Evolutionary conservation across 2,329 filamentous ascomycete species (phyloP).

Genomic region (Colletotrichum viniferum): DNA sequence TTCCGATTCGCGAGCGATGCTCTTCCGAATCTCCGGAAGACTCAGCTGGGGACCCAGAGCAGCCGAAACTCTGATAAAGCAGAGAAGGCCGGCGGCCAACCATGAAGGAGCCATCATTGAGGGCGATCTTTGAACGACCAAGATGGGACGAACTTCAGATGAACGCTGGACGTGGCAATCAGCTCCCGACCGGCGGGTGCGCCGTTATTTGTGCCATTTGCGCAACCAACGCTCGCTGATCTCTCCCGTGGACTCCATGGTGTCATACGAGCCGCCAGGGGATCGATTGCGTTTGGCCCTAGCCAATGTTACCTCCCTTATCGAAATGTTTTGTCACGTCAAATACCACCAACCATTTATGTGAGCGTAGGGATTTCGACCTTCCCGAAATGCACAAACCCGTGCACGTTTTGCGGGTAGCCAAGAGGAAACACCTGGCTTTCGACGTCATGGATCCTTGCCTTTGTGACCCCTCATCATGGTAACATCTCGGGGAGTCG

Average conservation of each 20-base stretch:
- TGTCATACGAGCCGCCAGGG: not conserved
- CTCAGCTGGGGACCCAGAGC: conserved; percentile 11
- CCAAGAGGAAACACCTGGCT: not conserved
- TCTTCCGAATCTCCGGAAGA: not conserved
- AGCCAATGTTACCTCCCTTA: conserved; percentile 6
- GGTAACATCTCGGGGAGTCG: not conserved
- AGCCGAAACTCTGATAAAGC: not conserved
- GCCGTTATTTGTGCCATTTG: not conserved
- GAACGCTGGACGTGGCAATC: not conserved
- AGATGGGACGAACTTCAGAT: not conserved
- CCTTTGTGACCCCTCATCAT: not conserved
- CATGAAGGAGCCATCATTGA: not conserved
- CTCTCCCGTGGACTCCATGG: not conserved
- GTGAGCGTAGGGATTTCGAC: not conserved
- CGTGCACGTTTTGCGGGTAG: not conserved
- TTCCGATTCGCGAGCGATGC: not conserved
- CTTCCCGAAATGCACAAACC: conserved; percentile 8
- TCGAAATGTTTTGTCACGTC: not conserved
- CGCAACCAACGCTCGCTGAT: not conserved
- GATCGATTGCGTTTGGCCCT: not conserved
- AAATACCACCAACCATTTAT: not conserved
- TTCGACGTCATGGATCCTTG: not conserved
- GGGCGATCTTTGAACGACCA: not conserved
- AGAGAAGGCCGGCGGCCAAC: not conserved
- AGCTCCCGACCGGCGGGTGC: not conserved